Percentiles rank a stretch among this genome's conserved stretches.
Evolutionary conservation across 352 stramenopile genomes (phyloP).

Genomic region (Vaucheria bursata): DNA sequence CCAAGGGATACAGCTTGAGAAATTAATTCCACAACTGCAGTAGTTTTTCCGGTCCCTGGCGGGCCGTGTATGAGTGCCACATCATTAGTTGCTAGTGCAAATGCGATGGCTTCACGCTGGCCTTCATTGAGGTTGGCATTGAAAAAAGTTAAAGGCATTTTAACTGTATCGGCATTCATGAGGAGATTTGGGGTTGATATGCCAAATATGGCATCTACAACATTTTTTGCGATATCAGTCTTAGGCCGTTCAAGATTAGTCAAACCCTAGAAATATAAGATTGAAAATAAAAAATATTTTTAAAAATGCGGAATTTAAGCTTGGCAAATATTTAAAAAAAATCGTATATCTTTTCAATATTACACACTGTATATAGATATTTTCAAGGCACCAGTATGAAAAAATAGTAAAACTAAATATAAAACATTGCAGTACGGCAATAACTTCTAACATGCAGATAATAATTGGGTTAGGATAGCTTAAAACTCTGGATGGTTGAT

Average conservation of each 20-base stretch:
- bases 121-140: constrained; percentile 46
- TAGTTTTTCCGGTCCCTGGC: constrained; percentile 60
- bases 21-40: constrained; percentile 91
- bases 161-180: not conserved
- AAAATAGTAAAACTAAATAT: too few relatives aligned
- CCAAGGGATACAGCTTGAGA: constrained; percentile 72
- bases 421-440: too few relatives aligned
- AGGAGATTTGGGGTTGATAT: constrained; percentile 3
- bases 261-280: constrained; percentile 43
- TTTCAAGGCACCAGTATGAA: too few relatives aligned
- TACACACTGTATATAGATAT: too few relatives aligned
- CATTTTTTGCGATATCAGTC: constrained; percentile 54
- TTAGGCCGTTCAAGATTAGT: constrained; percentile 60
- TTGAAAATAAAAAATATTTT: not conserved
- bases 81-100: constrained; percentile 70
- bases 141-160: not conserved
- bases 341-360: too few relatives aligned
- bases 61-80: constrained; percentile 54
- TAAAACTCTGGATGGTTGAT: too few relatives aligned
- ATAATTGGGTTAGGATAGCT: too few relatives aligned
- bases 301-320: too few relatives aligned
- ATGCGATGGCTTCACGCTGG: constrained; percentile 54
- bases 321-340: too few relatives aligned
- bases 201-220: constrained; percentile 60
- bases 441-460: too few relatives aligned